phyloP scores from a whole-genome alignment of 805 yeast species.

The Ogataea philodendri region DNA sequence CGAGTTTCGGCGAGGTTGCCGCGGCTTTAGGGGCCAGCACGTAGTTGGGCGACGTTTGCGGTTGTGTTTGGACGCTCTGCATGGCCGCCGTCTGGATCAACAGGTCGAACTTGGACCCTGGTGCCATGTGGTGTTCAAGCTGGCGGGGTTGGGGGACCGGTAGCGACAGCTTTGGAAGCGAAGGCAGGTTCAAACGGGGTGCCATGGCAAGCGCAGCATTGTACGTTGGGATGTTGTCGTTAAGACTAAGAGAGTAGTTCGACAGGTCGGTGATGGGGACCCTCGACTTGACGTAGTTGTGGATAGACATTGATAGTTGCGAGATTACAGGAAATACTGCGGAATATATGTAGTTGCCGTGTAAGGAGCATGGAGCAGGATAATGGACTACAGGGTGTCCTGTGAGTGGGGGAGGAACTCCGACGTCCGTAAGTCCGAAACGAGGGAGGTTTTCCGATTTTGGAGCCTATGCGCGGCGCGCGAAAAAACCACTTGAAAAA shows the following conservation, averaged over 20 bases:
- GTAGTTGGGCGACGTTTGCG: slow-evolving; percentile 3
- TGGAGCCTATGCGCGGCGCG: slow-evolving; percentile 3
- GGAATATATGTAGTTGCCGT: too few species aligned
- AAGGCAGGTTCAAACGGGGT: slow-evolving; percentile 3
- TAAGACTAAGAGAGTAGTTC: slow-evolving; percentile 30
- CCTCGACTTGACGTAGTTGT: slow-evolving; percentile 26
- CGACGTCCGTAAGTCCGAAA: slow-evolving; percentile 15
- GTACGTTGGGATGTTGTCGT: slow-evolving; percentile 30
- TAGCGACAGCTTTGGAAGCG: slow-evolving; percentile 9
- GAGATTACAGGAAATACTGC: too few species aligned
- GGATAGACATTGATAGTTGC: slow-evolving; percentile 33
- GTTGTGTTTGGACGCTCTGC: slow-evolving; percentile 7
- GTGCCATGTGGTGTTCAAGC: slow-evolving; percentile 6
- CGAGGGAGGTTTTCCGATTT: neutral
- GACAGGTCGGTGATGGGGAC: slow-evolving; percentile 32
- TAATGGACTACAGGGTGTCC: slow-evolving; percentile 13
- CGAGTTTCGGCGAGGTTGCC: slow-evolving; percentile 23
- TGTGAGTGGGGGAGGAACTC: slow-evolving; percentile 11
- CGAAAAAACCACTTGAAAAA: neutral
- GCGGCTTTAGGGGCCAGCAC: slow-evolving; percentile 11
- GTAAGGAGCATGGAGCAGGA: slow-evolving; percentile 11
- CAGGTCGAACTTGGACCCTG: slow-evolving; percentile 29
- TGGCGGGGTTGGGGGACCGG: slow-evolving; percentile 8
- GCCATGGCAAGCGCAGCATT: slow-evolving; percentile 19
- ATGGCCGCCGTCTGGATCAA: slow-evolving; percentile 33